Conservation (phyloP, 2,329 filamentous ascomycete genomes). For the Parascedosporium putredinis region DNA sequence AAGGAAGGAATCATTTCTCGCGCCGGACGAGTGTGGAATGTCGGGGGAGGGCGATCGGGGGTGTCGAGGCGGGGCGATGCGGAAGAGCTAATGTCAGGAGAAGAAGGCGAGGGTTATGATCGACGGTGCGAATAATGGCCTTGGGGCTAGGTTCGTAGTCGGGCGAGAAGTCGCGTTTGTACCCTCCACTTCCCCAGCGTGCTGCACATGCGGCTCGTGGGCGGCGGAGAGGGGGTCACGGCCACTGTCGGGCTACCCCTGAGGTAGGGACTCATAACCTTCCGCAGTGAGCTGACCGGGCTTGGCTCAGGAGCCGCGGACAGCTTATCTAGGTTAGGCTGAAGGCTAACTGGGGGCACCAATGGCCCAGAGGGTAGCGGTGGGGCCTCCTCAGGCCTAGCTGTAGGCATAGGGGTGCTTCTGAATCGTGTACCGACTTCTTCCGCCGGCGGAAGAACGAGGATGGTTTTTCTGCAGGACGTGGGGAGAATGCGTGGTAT, state of each 20-base stretch:
- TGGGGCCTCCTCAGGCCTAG: conserved; percentile 28
- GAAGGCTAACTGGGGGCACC: conserved; percentile 23
- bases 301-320: conserved; percentile 35
- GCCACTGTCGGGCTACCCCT: conserved; percentile 15
- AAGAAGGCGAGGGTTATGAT: conserved; percentile 28
- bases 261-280: conserved; percentile 82
- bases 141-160: conserved; percentile 64
- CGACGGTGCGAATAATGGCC: conserved; percentile 59
- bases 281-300: conserved; percentile 69
- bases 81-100: conserved; percentile 13
- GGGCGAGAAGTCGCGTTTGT: conserved; percentile 57
- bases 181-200: conserved; percentile 23
- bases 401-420: conserved; percentile 53
- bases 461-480: conserved; percentile 79
- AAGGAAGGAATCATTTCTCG: conserved; percentile 38
- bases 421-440: conserved; percentile 66
- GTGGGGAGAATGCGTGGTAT: conserved; percentile 29
- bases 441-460: conserved; percentile 92
- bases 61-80: conserved; percentile 19
- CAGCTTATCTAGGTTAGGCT: conserved; percentile 11
- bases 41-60: conserved; percentile 24
- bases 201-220: conserved; percentile 7
- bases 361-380: conserved; percentile 17
- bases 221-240: neutral
- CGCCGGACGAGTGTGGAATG: conserved; percentile 19